These are phyloP conservation scores for Termitomyces sp. DNA, from an alignment of 768 basidiomycete species.

Conservation along the genomic window DNA sequence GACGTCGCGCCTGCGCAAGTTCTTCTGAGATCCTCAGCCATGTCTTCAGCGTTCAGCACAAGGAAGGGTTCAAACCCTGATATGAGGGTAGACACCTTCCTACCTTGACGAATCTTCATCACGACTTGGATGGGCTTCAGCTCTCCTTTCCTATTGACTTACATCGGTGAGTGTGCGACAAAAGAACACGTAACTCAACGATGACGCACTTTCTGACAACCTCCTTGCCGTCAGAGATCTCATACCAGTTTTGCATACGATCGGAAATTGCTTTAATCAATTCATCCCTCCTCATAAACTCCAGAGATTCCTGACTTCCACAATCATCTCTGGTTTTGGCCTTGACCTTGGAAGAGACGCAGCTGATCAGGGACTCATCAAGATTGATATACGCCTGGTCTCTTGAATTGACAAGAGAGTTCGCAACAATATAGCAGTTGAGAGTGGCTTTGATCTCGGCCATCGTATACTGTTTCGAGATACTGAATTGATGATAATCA, in stretches of 20 bases:
- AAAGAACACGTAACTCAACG: background rate
- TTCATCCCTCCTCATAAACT: constrained; percentile 68
- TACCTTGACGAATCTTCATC: constrained; percentile 70
- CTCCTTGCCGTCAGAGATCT: constrained; percentile 54
- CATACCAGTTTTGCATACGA: constrained; percentile 77
- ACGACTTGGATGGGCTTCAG: constrained; percentile 65
- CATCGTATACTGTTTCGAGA: constrained; percentile 46
- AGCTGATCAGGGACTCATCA: constrained; percentile 37
- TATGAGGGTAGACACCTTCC: constrained; percentile 71
- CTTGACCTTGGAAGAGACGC: constrained; percentile 29
- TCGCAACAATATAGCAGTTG: constrained; percentile 54
- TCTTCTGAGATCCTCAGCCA: constrained; percentile 75
- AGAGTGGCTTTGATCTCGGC: constrained; percentile 52
- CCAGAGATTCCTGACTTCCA: constrained; percentile 15
- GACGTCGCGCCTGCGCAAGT: constrained; percentile 77
- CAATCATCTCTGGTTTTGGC: constrained; percentile 23
- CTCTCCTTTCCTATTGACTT: constrained; percentile 60
- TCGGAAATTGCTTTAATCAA: constrained; percentile 44
- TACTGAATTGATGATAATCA: constrained; percentile 30
- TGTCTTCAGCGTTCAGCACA: constrained; percentile 55
- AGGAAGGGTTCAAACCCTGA: constrained; percentile 78
- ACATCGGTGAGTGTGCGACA: background rate
- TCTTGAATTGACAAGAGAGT: constrained; percentile 56
- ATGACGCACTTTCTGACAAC: constrained; percentile 49
- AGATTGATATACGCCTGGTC: constrained; percentile 72